These are phyloP conservation scores for Trametes cubensis DNA, from an alignment of 768 basidiomycete genomes.

Conservation along the genomic window DNA sequence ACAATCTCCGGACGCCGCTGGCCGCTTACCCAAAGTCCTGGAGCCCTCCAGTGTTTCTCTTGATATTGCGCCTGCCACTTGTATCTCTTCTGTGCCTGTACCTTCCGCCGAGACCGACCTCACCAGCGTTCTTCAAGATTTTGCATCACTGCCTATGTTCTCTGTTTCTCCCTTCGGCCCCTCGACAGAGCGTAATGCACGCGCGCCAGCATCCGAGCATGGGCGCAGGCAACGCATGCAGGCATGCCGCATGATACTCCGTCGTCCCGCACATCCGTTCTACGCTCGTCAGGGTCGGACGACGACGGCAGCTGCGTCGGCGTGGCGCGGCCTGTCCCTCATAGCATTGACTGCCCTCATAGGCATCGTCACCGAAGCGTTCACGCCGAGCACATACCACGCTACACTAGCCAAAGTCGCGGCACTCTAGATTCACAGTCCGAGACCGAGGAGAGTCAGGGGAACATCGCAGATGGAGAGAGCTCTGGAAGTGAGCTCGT, in stretches of 20 bases:
- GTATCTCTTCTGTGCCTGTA: not conserved
- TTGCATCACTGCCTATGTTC: not conserved
- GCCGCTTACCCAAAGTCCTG: not conserved
- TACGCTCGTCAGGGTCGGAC: not conserved
- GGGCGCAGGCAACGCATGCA: constrained; percentile 17
- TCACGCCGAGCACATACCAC: not conserved
- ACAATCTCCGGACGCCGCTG: constrained; percentile 2
- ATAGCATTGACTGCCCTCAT: not conserved
- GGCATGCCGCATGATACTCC: constrained; percentile 10
- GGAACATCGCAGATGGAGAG: constrained; percentile 17
- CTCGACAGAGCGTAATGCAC: constrained; percentile 10
- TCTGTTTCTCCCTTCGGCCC: not conserved
- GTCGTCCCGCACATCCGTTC: not conserved
- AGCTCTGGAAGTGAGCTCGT: constrained; percentile 5
- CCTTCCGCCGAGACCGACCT: not conserved
- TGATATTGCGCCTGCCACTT: too few relatives aligned
- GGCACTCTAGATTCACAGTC: too few relatives aligned
- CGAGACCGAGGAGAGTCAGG: constrained; percentile 7
- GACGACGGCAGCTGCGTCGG: constrained; percentile 5
- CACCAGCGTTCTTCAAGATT: not conserved
- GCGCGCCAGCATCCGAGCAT: constrained; percentile 20
- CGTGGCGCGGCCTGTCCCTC: constrained; percentile 3
- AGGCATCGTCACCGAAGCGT: not conserved
- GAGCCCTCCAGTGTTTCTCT: not conserved
- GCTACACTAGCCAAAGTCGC: not conserved